Evolutionary conservation across 352 stramenopile species (phyloP).

Genomic region (Phytophthora syringae): DNA sequence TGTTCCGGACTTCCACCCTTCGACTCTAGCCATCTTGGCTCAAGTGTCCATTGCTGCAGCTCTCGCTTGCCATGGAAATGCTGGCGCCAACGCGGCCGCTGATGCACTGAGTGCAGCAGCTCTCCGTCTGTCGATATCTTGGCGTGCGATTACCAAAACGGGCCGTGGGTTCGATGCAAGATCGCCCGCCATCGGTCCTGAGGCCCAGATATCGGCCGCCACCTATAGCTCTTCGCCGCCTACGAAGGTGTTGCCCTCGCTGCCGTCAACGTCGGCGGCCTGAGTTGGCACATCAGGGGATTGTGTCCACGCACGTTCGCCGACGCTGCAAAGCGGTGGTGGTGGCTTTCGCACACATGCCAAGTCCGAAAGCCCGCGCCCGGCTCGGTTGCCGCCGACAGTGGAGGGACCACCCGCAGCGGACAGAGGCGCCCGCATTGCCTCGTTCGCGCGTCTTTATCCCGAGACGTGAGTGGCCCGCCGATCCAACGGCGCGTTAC

Average conservation of each 20-base stretch:
- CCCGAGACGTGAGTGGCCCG: background rate
- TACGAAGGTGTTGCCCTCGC: background rate
- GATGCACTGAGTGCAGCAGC: no score
- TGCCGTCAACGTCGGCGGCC: background rate
- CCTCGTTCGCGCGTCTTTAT: conserved; percentile 24
- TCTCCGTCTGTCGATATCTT: conserved; percentile 31
- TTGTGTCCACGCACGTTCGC: conserved; percentile 27
- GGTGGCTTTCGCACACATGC: no score
- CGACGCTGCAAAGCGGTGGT: background rate
- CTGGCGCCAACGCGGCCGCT: no score
- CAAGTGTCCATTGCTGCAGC: background rate
- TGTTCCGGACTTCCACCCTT: no score
- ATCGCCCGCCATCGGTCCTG: background rate
- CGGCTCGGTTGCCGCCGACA: conserved; percentile 9
- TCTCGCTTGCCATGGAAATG: no score
- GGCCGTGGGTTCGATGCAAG: conserved; percentile 31
- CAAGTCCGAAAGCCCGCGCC: no score
- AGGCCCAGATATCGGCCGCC: background rate
- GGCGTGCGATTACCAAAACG: conserved; percentile 37
- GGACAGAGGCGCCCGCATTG: conserved; percentile 20
- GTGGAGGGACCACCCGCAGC: conserved; percentile 26
- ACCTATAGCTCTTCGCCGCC: conserved; percentile 4
- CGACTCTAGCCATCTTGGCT: no score
- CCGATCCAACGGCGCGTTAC: background rate
- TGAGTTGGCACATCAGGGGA: conserved; percentile 36